Base-by-base conservation (phyloP, 257 asterid genomes). In the Lycium barbarum region DNA sequence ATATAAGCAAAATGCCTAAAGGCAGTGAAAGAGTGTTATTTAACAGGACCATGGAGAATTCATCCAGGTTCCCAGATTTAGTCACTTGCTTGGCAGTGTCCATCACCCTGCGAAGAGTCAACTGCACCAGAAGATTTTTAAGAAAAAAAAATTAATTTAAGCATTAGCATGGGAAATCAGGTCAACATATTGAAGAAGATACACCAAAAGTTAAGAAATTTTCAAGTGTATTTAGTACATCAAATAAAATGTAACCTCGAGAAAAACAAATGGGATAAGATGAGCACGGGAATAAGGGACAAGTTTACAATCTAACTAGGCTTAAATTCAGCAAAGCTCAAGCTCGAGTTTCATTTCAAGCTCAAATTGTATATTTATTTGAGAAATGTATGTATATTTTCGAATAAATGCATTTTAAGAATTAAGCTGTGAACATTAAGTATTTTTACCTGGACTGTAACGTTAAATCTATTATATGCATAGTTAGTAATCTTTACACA, bases 71-170 rank as follows among this genome's bases (percentile, higher is more conserved):
- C 78, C 99, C 99, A 12, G 99, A 95, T 88, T 87, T 93, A 1
- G 99, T 95, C 63, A 91, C 98, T 90, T 90, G 97, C 87, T 93
- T 95, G 66, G 99, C 98, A 22, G 97, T 94, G 84, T 95, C 99
- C 99, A 95, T 95, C 36, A 94, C 92, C 90, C 99, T 92, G 80
- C 98, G 95, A 85, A 95, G 84, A 10, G 97, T 95, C 82, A 95
- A 88, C 99, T 95, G 93, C 91, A 89, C 74, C 65, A 43, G 84
- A 54, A 84, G 81, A 51, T 35, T 26, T 26, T 26, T 26, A 26
- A 26, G 33, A 26, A 26, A 49, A 33, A 33, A 53, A 51, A 5
- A 33, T 18, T 14, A 51, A 36, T 15, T 76, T 3, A 76, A 22
- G 47, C 62, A 7, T 76, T 51, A 76, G 22, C 61, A 20, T 76